A percentile compares a stretch with the other conserved stretches of the same genome.
phyloP scores from a whole-genome alignment of 2,329 filamentous ascomycete genomes.

The Sarocladium strictum region DNA sequence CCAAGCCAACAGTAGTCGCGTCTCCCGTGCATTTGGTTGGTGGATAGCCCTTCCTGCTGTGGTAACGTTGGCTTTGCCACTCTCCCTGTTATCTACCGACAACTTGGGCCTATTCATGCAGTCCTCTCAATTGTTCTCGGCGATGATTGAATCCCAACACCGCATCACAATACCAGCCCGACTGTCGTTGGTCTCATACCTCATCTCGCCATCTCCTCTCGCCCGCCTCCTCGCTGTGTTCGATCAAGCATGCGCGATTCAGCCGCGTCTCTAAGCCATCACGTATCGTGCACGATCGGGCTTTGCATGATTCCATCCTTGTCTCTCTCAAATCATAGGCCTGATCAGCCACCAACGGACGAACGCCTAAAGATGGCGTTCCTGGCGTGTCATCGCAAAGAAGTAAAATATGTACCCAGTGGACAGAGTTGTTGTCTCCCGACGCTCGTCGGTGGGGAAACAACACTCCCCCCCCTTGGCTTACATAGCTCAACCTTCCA shows the following conservation, averaged over 20 bases:
- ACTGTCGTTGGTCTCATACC: not conserved
- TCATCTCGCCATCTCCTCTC: not conserved
- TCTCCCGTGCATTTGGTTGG: not conserved
- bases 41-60: no score
- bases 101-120: not conserved
- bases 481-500: not conserved
- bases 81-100: not conserved
- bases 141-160: not conserved
- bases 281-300: not conserved
- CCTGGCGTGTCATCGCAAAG: not conserved
- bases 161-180: not conserved
- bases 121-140: not conserved
- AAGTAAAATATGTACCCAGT: not conserved
- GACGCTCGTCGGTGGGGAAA: conserved; percentile 2
- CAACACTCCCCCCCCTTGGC: not conserved
- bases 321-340: not conserved
- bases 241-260: not conserved
- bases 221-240: no score
- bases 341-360: no score
- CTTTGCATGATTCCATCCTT: not conserved
- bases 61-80: not conserved
- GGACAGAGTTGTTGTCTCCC: conserved; percentile 1
- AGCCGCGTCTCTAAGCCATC: not conserved
- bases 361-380: not conserved
- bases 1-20: not conserved